phyloP scores from a whole-genome alignment of 192 early-diverging fungal genomes.

The Podila horticola region DNA sequence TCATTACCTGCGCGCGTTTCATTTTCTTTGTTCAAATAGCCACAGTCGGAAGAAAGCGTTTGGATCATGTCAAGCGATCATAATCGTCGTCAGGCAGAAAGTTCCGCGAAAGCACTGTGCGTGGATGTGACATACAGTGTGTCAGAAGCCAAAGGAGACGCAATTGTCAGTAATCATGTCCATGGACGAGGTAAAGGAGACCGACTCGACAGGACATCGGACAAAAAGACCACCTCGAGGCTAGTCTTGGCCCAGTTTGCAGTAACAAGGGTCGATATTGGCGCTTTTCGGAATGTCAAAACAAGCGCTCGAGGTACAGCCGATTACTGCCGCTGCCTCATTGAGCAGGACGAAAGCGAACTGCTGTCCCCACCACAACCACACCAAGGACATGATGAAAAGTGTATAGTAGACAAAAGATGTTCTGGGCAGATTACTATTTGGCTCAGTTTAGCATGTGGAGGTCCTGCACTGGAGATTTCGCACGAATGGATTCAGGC shows the following conservation, averaged over 20 bases:
- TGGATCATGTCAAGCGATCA: neutral
- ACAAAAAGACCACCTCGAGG: neutral
- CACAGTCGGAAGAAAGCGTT: too few relatives aligned
- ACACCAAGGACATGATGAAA: neutral
- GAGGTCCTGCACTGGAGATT: conserved; percentile 10
- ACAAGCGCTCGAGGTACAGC: conserved; percentile 3
- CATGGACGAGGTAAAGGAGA: neutral
- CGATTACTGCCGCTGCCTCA: conserved; percentile 9
- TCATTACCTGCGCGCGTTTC: too few relatives aligned
- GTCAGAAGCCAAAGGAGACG: neutral
- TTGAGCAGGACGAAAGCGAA: conserved; percentile 1
- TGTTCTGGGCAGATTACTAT: neutral
- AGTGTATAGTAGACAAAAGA: neutral
- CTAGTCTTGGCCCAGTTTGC: conserved; percentile 9
- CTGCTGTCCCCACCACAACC: neutral
- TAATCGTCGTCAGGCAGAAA: neutral
- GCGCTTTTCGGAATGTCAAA: conserved; percentile 17
- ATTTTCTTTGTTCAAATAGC: too few relatives aligned
- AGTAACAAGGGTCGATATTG: conserved; percentile 16
- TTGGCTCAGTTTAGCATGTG: conserved; percentile 5
- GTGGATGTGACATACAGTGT: neutral
- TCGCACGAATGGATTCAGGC: neutral
- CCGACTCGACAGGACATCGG: neutral
- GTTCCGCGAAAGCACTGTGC: neutral
- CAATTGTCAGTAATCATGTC: neutral